Evolutionary conservation across 2,329 filamentous ascomycete species (phyloP).

Genomic region (Nannizziopsis arthrosporioides): DNA sequence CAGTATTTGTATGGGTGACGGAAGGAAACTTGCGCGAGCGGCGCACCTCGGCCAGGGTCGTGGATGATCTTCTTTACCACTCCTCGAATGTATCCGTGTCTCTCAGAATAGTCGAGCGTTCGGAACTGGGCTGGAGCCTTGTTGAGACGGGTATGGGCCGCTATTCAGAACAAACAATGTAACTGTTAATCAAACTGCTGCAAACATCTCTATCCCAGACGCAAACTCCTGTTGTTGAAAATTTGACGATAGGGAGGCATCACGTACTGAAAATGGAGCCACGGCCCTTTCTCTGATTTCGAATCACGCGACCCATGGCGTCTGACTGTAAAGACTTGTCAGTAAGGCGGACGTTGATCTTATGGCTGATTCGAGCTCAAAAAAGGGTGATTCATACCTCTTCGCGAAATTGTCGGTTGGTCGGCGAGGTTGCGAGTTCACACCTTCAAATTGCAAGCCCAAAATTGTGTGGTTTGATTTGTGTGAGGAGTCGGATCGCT

Average conservation of each 20-base stretch:
- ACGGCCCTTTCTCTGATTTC: slow-evolving; percentile 67
- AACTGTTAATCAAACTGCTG: slow-evolving; percentile 10
- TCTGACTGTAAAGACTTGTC: slow-evolving; percentile 30
- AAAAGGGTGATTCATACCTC: slow-evolving; percentile 28
- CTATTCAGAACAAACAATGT: slow-evolving; percentile 32
- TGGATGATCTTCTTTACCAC: slow-evolving; percentile 99
- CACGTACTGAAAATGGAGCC: slow-evolving; percentile 64
- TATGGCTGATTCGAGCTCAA: background rate
- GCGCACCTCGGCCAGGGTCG: slow-evolving; percentile 95
- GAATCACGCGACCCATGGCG: slow-evolving; percentile 58
- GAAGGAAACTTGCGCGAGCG: slow-evolving; percentile 93
- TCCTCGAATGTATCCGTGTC: slow-evolving; percentile 95
- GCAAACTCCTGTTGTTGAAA: slow-evolving; percentile 13
- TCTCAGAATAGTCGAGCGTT: slow-evolving; percentile 89
- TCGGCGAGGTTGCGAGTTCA: slow-evolving; percentile 29
- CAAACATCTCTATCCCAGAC: slow-evolving; percentile 13
- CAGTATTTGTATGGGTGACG: slow-evolving; percentile 98
- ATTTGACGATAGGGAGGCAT: slow-evolving; percentile 28
- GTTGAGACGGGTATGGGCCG: slow-evolving; percentile 79
- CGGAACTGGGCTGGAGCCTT: slow-evolving; percentile 94
- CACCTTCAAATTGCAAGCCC: slow-evolving; percentile 20
- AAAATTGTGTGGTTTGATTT: slow-evolving; percentile 34
- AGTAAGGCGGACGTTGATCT: slow-evolving; percentile 23
- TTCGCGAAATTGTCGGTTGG: slow-evolving; percentile 33
- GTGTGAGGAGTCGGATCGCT: slow-evolving; percentile 35